A percentile compares a stretch with the other conserved stretches of the same genome.
Evolutionary conservation across 257 asterid species (phyloP).

Genomic region (Paraleonurus japonicus): DNA sequence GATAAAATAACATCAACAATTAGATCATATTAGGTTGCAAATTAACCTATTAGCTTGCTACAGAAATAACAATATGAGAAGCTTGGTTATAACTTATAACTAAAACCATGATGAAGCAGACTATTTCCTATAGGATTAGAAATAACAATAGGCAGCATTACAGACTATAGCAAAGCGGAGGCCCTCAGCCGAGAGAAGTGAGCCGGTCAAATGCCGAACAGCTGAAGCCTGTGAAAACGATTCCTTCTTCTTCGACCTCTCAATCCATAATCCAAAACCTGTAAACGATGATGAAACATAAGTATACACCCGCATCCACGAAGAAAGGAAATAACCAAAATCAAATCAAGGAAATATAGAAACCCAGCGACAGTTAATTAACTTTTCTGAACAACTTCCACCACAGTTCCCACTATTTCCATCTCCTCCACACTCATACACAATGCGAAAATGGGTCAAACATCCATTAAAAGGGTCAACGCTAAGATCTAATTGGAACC

Average conservation of each 20-base stretch:
- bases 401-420: not conserved
- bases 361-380: not conserved
- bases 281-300: not conserved
- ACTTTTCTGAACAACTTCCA: not conserved
- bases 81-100: not conserved
- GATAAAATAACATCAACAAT: not conserved
- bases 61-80: not conserved
- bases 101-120: not conserved
- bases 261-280: constrained; percentile 41
- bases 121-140: not conserved
- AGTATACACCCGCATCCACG: not conserved
- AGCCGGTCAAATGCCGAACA: constrained; percentile 72
- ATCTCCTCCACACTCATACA: not conserved
- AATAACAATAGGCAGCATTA: constrained; percentile 25
- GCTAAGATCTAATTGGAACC: not conserved
- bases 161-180: constrained; percentile 78
- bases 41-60: not conserved
- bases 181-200: constrained; percentile 60
- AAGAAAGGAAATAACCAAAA: not conserved
- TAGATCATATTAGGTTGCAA: not conserved
- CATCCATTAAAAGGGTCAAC: not conserved
- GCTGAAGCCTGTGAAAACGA: constrained; percentile 42
- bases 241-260: constrained; percentile 38
- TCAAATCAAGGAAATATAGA: not conserved
- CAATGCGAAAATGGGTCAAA: constrained; percentile 10